These are phyloP conservation scores for Phyllachora maydis DNA, from an alignment of 2,329 filamentous ascomycete species.

Conservation along the genomic window DNA sequence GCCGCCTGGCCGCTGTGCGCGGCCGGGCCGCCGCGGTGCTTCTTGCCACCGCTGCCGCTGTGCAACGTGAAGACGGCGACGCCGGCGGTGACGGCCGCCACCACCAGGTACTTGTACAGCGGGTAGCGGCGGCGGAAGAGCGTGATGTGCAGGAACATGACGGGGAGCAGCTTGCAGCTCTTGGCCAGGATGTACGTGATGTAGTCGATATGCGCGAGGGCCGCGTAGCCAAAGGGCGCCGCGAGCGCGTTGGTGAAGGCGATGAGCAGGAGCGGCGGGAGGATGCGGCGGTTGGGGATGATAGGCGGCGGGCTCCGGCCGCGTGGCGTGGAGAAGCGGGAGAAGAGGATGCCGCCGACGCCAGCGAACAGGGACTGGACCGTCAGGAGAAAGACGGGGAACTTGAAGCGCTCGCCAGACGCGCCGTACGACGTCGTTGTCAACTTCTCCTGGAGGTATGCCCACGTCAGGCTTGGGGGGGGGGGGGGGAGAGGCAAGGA, in stretches of 20 bases:
- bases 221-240: constrained; percentile 89
- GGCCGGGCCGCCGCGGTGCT: constrained; percentile 5
- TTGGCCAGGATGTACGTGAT: constrained; percentile 96
- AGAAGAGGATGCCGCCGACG: constrained; percentile 62
- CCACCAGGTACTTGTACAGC: constrained; percentile 89
- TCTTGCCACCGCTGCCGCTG: constrained; percentile 37
- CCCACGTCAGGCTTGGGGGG: constrained; percentile 63
- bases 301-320: constrained; percentile 35
- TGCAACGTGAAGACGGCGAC: constrained; percentile 93
- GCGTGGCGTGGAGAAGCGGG: constrained; percentile 39
- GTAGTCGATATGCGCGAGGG: constrained; percentile 86
- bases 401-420: constrained; percentile 53
- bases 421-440: constrained; percentile 77
- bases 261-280: constrained; percentile 64
- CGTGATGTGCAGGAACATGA: constrained; percentile 92
- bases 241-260: constrained; percentile 75
- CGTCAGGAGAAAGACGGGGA: constrained; percentile 88
- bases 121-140: constrained; percentile 80
- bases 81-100: constrained; percentile 73
- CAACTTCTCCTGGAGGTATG: constrained; percentile 87
- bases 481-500: not conserved
- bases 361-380: constrained; percentile 84
- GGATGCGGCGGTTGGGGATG: constrained; percentile 57
- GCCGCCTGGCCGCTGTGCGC: constrained; percentile 33
- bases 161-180: constrained; percentile 94